A percentile compares a stretch with the other conserved stretches of the same genome.
Conservation (phyloP, 352 stramenopile genomes). For the Phytophthora rubi region DNA sequence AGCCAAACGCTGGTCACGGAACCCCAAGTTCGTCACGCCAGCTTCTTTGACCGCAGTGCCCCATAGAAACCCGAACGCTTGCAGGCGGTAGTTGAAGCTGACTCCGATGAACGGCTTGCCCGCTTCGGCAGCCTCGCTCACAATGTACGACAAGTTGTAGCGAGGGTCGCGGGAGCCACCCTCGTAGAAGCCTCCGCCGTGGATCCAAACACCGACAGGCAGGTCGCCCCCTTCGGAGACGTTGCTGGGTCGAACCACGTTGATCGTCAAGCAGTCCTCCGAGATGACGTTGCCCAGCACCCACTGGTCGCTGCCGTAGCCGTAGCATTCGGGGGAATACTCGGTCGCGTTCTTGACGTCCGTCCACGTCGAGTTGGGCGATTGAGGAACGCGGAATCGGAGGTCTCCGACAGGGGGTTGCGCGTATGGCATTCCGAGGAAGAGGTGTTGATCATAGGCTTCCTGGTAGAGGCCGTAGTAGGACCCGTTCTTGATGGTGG, state of each 20-base stretch:
- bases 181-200: conserved; percentile 32
- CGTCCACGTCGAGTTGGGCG: conserved; percentile 32
- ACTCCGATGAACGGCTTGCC: conserved; percentile 43
- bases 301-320: conserved; percentile 34
- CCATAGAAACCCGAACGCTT: conserved; percentile 43
- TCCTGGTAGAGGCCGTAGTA: conserved; percentile 36
- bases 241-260: conserved; percentile 37
- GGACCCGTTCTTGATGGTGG: conserved; percentile 37
- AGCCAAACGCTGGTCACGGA: conserved; percentile 83
- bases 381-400: conserved; percentile 27
- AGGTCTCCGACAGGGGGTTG: conserved; percentile 29
- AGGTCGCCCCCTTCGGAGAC: conserved; percentile 22
- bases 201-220: conserved; percentile 37
- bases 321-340: conserved; percentile 47
- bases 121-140: conserved; percentile 25
- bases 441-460: conserved; percentile 37
- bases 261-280: conserved; percentile 32
- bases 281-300: conserved; percentile 29
- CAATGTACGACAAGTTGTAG: conserved; percentile 43
- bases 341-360: conserved; percentile 38
- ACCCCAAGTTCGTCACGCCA: conserved; percentile 74
- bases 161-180: conserved; percentile 36
- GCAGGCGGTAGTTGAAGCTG: conserved; percentile 50
- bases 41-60: conserved; percentile 40
- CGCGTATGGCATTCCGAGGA: conserved; percentile 41